Conservation (phyloP, 441 rosid species). For the Croton laevigatus region DNA sequence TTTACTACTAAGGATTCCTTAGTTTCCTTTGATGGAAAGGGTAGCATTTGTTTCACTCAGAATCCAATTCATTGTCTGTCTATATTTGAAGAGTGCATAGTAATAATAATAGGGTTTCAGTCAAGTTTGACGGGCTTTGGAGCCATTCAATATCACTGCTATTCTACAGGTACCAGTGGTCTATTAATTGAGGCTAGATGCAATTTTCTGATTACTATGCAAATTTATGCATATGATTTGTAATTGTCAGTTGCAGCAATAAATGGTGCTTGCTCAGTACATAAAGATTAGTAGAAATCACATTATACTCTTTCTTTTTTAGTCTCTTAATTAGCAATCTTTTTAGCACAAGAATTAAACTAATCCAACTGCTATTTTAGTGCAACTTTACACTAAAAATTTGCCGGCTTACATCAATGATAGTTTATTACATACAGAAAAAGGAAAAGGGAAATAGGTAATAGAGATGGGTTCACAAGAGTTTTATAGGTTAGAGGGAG, state of each 20-base stretch:
- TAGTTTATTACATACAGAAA: no score
- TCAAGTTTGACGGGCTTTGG: not conserved
- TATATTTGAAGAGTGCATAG: constrained; percentile 9
- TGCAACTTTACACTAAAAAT: no score
- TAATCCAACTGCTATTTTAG: no score
- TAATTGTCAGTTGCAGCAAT: no score
- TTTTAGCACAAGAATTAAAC: no score
- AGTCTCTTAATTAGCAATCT: no score
- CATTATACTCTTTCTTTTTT: no score
- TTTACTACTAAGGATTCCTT: constrained; percentile 15
- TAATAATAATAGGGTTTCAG: not conserved
- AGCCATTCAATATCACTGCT: not conserved
- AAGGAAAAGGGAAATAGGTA: not conserved
- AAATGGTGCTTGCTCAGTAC: no score
- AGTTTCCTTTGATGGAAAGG: constrained; percentile 22
- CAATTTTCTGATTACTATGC: not conserved
- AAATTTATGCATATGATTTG: no score
- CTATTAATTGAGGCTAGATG: not conserved
- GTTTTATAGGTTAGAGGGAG: not conserved
- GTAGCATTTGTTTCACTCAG: constrained; percentile 13
- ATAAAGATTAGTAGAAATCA: no score
- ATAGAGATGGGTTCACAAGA: not conserved
- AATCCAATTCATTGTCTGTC: constrained; percentile 26
- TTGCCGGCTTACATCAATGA: no score
- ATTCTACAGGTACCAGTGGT: not conserved